phyloP scores from a whole-genome alignment of 257 asterid genomes.

The Solanum okadae region DNA sequence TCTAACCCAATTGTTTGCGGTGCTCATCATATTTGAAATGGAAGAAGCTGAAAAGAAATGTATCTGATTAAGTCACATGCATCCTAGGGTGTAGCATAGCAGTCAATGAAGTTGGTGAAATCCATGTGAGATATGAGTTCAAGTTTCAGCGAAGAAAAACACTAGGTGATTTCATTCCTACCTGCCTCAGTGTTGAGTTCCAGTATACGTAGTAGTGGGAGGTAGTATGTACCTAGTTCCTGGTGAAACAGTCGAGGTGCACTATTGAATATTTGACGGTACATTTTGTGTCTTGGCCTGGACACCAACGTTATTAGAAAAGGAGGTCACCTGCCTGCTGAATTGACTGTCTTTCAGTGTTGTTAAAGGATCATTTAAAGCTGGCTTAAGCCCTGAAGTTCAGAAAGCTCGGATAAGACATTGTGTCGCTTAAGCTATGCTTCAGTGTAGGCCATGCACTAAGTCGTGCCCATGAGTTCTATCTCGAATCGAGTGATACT shows the following conservation, averaged over 20 bases:
- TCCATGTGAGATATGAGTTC: background rate
- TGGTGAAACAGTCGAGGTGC: background rate
- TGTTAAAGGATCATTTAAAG: background rate
- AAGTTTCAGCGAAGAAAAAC: background rate
- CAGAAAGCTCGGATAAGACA: background rate
- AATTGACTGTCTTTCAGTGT: background rate
- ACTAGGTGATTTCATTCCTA: background rate
- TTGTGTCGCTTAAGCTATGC: background rate
- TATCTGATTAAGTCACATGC: background rate
- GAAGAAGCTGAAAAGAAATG: background rate
- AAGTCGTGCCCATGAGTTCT: background rate
- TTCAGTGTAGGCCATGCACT: background rate
- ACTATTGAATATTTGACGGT: background rate
- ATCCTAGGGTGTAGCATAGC: background rate
- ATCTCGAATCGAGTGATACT: background rate
- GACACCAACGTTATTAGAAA: background rate
- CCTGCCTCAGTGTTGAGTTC: background rate
- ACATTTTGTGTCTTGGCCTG: background rate
- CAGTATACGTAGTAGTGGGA: background rate
- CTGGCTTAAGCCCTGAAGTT: background rate
- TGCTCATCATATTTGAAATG: background rate
- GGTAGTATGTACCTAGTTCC: background rate
- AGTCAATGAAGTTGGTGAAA: background rate
- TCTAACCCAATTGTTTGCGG: background rate
- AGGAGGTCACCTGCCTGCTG: background rate